Conservation (phyloP, 139 green algal genomes). For the Dunaliella sp. region DNA sequence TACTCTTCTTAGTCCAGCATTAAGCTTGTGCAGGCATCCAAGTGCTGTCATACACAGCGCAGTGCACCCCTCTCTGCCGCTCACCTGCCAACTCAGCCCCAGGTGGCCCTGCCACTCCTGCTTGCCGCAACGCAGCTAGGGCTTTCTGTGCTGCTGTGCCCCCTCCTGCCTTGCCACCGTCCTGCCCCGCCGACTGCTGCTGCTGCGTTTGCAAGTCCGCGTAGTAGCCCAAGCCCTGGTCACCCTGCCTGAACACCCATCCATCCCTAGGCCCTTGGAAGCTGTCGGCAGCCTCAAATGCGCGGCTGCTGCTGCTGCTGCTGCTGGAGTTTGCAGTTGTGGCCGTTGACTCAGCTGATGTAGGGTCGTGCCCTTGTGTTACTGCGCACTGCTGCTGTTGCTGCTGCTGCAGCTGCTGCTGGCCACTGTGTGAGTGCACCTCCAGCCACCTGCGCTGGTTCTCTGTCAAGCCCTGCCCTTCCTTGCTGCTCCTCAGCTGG, state of each 20-base stretch:
- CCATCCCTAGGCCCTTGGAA: neutral
- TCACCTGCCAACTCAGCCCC: neutral
- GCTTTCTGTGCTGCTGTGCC: neutral
- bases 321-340: too few species aligned
- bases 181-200: neutral
- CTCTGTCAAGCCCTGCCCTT: slow-evolving; percentile 13
- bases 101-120: neutral
- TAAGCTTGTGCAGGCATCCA: too few species aligned
- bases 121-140: neutral
- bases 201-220: neutral
- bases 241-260: neutral
- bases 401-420: neutral
- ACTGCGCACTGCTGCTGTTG: neutral
- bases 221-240: neutral
- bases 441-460: slow-evolving; percentile 39
- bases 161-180: neutral
- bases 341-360: too few species aligned
- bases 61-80: neutral
- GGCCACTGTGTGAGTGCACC: slow-evolving; percentile 14
- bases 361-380: neutral
- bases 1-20: too few species aligned
- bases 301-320: neutral
- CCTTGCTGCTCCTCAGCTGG: neutral
- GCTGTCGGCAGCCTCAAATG: neutral
- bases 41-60: neutral